phyloP scores from a whole-genome alignment of 768 basidiomycete genomes.

The Neoboletus magnificus region DNA sequence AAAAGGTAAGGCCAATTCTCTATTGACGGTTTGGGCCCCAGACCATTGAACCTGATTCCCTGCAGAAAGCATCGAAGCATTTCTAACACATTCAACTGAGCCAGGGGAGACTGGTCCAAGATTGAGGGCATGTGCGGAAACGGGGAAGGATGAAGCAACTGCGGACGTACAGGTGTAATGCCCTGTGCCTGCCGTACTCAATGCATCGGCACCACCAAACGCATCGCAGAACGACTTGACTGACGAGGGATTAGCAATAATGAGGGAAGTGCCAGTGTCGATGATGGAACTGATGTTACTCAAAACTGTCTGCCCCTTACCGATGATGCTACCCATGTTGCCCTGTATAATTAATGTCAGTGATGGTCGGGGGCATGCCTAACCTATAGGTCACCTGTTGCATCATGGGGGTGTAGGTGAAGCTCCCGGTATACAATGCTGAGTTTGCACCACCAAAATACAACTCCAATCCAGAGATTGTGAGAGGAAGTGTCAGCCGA shows the following conservation, averaged over 20 bases:
- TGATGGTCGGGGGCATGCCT: no score
- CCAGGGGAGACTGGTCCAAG: no score
- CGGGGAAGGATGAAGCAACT: no score
- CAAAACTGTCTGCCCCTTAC: constrained; percentile 1
- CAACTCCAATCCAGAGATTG: constrained; percentile 41
- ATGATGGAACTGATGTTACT: constrained; percentile 12
- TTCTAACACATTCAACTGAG: no score
- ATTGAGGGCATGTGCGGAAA: no score
- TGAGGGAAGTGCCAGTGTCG: constrained; percentile 21
- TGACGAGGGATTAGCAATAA: background rate
- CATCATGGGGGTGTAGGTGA: constrained; percentile 33
- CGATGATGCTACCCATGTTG: constrained; percentile 3
- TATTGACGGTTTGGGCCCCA: no score
- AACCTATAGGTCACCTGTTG: constrained; percentile 1
- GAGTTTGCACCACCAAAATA: constrained; percentile 50
- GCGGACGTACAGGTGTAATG: constrained; percentile 33
- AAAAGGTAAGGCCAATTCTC: no score
- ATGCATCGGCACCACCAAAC: constrained; percentile 26
- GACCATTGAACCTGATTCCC: no score
- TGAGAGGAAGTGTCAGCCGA: no score
- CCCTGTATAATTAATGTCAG: constrained; percentile 4
- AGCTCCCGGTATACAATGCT: constrained; percentile 41
- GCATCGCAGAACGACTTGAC: constrained; percentile 20
- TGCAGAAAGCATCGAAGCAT: no score
- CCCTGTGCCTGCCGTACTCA: constrained; percentile 20